These are phyloP conservation scores for Lyophyllum decastes DNA, from an alignment of 768 basidiomycete genomes.

Conservation along the genomic window DNA sequence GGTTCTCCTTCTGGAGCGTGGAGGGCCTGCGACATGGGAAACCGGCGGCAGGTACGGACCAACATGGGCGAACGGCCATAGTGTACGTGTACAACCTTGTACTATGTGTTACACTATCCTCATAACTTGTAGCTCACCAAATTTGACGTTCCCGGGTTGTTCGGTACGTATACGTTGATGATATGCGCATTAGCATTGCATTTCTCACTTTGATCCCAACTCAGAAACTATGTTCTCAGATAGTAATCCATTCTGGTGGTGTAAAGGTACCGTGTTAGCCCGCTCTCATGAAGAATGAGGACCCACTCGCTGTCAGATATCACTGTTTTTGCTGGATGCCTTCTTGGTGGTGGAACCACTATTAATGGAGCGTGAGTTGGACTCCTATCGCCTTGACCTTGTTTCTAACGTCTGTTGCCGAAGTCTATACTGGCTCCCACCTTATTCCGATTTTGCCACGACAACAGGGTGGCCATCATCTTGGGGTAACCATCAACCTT, in stretches of 20 bases:
- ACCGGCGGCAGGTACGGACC: slow-evolving; percentile 62
- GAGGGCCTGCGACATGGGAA: slow-evolving; percentile 58
- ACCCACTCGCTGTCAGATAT: slow-evolving; percentile 37
- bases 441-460: slow-evolving; percentile 51
- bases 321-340: slow-evolving; percentile 63
- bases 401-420: not conserved
- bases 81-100: slow-evolving; percentile 29
- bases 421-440: slow-evolving; percentile 56
- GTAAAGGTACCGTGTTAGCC: slow-evolving; percentile 42
- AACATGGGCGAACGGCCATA: slow-evolving; percentile 47
- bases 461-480: slow-evolving; percentile 53
- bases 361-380: slow-evolving; percentile 65
- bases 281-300: not conserved
- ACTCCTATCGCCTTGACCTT: not conserved
- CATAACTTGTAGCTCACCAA: slow-evolving; percentile 49
- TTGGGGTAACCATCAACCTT: slow-evolving; percentile 54
- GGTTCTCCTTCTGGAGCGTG: slow-evolving; percentile 62
- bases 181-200: not conserved
- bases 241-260: slow-evolving; percentile 61
- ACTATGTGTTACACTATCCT: not conserved
- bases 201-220: not conserved
- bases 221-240: slow-evolving; percentile 65
- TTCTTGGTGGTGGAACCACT: slow-evolving; percentile 63
- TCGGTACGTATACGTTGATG: slow-evolving; percentile 29
- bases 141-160: slow-evolving; percentile 66